Evolutionary conservation across 1,139 yeast species (phyloP).

Genomic region (Pneumocystis murina): DNA sequence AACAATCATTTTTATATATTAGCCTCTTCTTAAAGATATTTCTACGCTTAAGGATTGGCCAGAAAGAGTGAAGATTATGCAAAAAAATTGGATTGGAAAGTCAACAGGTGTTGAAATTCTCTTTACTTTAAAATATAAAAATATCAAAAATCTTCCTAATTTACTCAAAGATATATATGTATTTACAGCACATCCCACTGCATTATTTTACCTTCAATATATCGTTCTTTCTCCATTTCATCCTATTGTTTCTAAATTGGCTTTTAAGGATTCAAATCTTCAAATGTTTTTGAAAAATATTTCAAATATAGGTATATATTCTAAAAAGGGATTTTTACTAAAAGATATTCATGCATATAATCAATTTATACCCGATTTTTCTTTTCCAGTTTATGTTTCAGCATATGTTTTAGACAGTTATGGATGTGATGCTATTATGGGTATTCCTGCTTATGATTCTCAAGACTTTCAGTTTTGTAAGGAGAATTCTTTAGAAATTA

Average conservation of each 20-base stretch:
- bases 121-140: slow-evolving; percentile 23
- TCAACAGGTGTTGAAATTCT: slow-evolving; percentile 62
- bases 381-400: slow-evolving; percentile 70
- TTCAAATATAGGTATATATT: slow-evolving; percentile 31
- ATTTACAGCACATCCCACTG: slow-evolving; percentile 84
- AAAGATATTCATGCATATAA: slow-evolving; percentile 35
- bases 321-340: slow-evolving; percentile 52
- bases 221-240: slow-evolving; percentile 64
- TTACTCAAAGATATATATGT: slow-evolving; percentile 29
- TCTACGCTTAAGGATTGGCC: slow-evolving; percentile 63
- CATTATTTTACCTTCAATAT: slow-evolving; percentile 68
- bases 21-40: slow-evolving; percentile 43
- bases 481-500: slow-evolving; percentile 35
- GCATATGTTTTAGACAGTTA: slow-evolving; percentile 75
- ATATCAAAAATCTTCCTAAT: slow-evolving; percentile 2
- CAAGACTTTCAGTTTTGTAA: slow-evolving; percentile 74
- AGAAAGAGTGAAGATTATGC: slow-evolving; percentile 74
- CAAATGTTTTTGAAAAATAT: slow-evolving; percentile 31
- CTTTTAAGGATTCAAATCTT: slow-evolving; percentile 28
- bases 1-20: background rate
- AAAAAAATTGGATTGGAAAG: slow-evolving; percentile 82
- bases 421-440: slow-evolving; percentile 94
- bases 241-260: slow-evolving; percentile 33
- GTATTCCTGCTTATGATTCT: slow-evolving; percentile 86
- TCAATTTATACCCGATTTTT: slow-evolving; percentile 36